Evolutionary conservation across 2,329 filamentous ascomycete genomes (phyloP).

Genomic region (Hypoxylon sp.): DNA sequence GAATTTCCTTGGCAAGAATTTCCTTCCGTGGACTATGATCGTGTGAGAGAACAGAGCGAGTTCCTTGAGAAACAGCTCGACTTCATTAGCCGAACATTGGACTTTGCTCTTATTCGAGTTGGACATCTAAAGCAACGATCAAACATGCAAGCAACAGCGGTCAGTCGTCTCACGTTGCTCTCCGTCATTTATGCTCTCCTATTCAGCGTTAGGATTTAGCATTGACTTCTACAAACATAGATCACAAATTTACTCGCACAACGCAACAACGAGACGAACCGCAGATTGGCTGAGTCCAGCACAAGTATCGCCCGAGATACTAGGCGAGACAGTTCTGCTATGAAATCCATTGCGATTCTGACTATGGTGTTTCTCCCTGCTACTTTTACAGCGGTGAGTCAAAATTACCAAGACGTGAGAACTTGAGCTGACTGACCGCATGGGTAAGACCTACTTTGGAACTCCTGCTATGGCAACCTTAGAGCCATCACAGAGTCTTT

Average conservation of each 20-base stretch:
- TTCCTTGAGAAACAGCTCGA: constrained; percentile 27
- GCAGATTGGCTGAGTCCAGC: constrained; percentile 20
- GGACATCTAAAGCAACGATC: constrained; percentile 28
- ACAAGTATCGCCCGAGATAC: constrained; percentile 30
- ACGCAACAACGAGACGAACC: constrained; percentile 27
- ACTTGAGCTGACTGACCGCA: neutral
- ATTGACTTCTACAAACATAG: constrained; percentile 5
- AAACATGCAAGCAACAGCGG: constrained; percentile 23
- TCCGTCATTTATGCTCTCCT: neutral
- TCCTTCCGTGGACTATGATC: neutral
- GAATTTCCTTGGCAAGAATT: constrained; percentile 23
- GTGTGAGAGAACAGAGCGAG: constrained; percentile 13
- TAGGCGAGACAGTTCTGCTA: constrained; percentile 27
- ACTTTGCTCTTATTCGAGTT: constrained; percentile 26
- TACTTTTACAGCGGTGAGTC: constrained; percentile 27
- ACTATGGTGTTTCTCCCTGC: constrained; percentile 34
- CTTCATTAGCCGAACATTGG: constrained; percentile 18
- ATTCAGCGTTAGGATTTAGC: neutral
- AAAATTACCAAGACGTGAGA: neutral
- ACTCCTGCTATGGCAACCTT: constrained; percentile 20
- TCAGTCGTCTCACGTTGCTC: neutral
- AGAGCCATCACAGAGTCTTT: constrained; percentile 23
- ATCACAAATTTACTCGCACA: constrained; percentile 31
- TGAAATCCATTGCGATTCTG: constrained; percentile 34
- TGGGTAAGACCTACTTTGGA: constrained; percentile 27